Base-by-base conservation (phyloP, 148 eudicot genomes). In the Cornus florida region DNA sequence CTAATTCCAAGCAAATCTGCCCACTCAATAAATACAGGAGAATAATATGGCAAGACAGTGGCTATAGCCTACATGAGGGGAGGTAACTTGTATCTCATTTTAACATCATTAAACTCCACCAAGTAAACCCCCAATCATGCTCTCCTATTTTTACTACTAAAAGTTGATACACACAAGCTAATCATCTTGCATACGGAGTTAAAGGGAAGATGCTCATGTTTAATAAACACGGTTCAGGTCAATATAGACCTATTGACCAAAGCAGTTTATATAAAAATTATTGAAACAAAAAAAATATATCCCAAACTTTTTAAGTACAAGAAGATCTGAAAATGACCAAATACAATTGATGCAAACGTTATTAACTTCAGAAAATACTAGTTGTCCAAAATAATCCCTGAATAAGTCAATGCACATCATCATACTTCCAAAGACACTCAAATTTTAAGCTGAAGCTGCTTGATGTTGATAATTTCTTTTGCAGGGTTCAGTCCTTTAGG, bases 401-500 rank as follows among this genome's bases (percentile, higher is more conserved):
- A 66, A 71, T 64, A 31, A 6, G 64, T 65, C 19, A 23, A 8
- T 69, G 70, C 43, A 78, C 41, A 78, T 62, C 33, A n/a, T 17
- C 72, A 32, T 28, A 60, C 46, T 39, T 77, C 62, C 73, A 41
- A 41, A 73, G 62, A 68, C 41, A 66, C 77, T 74, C 57, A 73
- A 48, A 50, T 62, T 12, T 64, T 5, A 75, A 62, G 75, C 93
- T 94, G 82, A 46, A 93, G 98, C 71, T 77, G 87, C 85, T 96
- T 96, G 90, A 96, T 96, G 75, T 87, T 89, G 46, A 84, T 92
- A 82, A 96, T 96, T 86, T 96, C 92, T 86, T 82, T 90, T 66
- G 93, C 99, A 10, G 99, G 98, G 83, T 91, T 96, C 84, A 96
- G 85, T 82, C 99, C 99, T 88, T 96, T 93, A 0, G 99, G 99